These are phyloP conservation scores for Backusella australiensis DNA, from an alignment of 192 early-diverging fungal genomes.

Conservation along the genomic window DNA sequence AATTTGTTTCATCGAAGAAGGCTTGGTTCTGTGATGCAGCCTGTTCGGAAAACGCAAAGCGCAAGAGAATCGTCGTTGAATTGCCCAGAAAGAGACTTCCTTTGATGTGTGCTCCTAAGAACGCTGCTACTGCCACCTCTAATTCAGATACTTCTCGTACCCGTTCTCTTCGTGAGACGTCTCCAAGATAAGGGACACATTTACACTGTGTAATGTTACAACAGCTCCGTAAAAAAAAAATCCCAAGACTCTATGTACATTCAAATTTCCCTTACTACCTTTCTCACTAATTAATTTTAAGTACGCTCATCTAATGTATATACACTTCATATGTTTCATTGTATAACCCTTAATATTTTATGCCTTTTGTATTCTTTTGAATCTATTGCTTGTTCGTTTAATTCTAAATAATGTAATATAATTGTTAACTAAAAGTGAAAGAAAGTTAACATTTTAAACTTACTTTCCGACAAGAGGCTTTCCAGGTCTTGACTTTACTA, in stretches of 20 bases:
- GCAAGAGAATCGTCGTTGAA: slow-evolving; percentile 58
- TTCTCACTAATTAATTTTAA: not conserved
- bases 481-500: not conserved
- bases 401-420: not conserved
- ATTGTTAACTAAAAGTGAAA: not conserved
- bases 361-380: not conserved
- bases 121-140: not conserved
- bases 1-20: slow-evolving; percentile 44
- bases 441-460: not conserved
- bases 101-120: slow-evolving; percentile 60
- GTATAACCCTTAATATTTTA: slow-evolving; percentile 1
- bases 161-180: slow-evolving; percentile 14
- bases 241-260: slow-evolving; percentile 1
- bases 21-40: slow-evolving; percentile 62
- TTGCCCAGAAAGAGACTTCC: slow-evolving; percentile 60
- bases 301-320: not conserved
- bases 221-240: slow-evolving; percentile 6
- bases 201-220: slow-evolving; percentile 1
- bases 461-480: not conserved
- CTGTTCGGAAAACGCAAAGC: slow-evolving; percentile 55
- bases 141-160: slow-evolving; percentile 3
- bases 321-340: not conserved
- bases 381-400: not conserved
- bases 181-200: not conserved
- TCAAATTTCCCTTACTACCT: slow-evolving; percentile 1